Base-by-base conservation (phyloP, 352 stramenopile genomes). In the Phytophthora ramorum region DNA sequence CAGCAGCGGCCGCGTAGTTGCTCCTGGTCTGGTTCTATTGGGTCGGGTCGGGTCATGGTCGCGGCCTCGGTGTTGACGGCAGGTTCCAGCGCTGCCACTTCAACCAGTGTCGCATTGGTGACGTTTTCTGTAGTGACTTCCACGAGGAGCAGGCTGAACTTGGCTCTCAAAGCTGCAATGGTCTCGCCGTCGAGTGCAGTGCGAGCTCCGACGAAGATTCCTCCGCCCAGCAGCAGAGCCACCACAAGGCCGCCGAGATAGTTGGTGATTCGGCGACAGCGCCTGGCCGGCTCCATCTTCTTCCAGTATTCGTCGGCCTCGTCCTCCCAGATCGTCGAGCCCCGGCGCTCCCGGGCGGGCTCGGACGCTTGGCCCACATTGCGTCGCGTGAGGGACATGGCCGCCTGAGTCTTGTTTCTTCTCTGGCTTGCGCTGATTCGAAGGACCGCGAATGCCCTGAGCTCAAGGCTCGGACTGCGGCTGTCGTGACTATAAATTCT, bases 241-340 rank as follows among this genome's bases (percentile, higher is more conserved):
- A 78, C 20, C 4, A 81, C 37, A 44, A 79, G 43, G 5, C 68
- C 37, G 7, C 58, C 69, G 8, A 81, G 51, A 46, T 69, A 74
- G 51, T 60, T 58, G 35, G 63, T 74, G 52, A 80, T 43, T 38
- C 72, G 62, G n/a, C 73, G 73, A 46, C 74, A 76, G 24, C 63
- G 61, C 40, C 79, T 76, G 14, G 67, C 60, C 7, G 84, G 78
- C 58, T 91, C 84, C 81, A 92, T 92, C 26, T 85, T 71, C 58
- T 91, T 83, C 84, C 81, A 92, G 70, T 89, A 91, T 26, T 89
- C 73, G 37, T 89, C 63, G 4, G 81, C 81, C 35, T 88, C 75
- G 30, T 90, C 66, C 46, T 91, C 79, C 82, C 84, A 92, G 46
- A 92, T 79, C 40, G 78, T 88, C 43, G 71, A 82, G 16, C 63